These are phyloP conservation scores for Mucor sp. DNA, from an alignment of 371 early-diverging fungal species.

Conservation along the genomic window DNA sequence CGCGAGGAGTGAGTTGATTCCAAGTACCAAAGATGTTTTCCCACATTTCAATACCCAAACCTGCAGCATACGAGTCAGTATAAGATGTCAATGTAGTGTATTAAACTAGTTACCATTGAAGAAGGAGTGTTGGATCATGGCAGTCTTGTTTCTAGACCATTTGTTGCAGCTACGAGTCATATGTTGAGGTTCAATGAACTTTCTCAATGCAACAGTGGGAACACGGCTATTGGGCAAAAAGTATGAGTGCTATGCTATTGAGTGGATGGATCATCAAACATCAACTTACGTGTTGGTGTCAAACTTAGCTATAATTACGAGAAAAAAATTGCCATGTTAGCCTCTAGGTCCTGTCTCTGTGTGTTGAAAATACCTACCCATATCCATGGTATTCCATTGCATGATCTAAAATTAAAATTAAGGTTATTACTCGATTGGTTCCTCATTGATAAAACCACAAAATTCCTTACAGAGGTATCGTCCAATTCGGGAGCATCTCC, in stretches of 20 bases:
- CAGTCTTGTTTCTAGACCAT: slow-evolving; percentile 36
- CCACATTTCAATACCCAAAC: slow-evolving; percentile 33
- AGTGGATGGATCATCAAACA: background rate
- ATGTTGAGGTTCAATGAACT: slow-evolving; percentile 27
- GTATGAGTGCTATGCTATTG: background rate
- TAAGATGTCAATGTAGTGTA: background rate
- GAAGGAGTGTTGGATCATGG: slow-evolving; percentile 30
- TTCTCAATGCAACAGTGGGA: slow-evolving; percentile 28
- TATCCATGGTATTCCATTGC: slow-evolving; percentile 29
- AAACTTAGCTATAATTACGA: slow-evolving; percentile 24
- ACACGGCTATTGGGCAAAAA: slow-evolving; percentile 14
- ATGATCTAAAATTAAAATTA: slow-evolving; percentile 11
- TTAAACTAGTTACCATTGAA: slow-evolving; percentile 23
- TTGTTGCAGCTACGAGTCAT: slow-evolving; percentile 29
- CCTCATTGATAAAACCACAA: background rate
- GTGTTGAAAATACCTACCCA: slow-evolving; percentile 11
- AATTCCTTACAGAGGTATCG: background rate
- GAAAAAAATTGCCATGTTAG: too few species aligned
- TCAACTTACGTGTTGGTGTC: slow-evolving; percentile 20
- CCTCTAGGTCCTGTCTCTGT: background rate
- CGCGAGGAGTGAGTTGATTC: slow-evolving; percentile 31
- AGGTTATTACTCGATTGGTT: background rate
- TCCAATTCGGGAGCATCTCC: slow-evolving; percentile 1
- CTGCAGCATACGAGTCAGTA: background rate
- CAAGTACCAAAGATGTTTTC: slow-evolving; percentile 37